Conservation (phyloP, 2,329 filamentous ascomycete species). For the Aureobasidium pullulans region DNA sequence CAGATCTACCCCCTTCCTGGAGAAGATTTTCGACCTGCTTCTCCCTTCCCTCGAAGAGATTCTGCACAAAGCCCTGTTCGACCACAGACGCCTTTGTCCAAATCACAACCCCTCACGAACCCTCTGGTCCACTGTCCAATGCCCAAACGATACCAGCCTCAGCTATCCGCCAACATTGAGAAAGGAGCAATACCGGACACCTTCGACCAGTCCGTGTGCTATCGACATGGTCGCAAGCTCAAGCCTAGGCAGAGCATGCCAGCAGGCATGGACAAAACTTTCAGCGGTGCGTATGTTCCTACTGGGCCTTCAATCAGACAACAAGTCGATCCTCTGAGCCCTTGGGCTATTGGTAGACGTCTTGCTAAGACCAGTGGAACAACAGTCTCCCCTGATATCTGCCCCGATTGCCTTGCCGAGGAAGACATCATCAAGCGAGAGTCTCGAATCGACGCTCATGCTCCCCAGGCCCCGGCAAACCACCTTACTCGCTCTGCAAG, state of each 20-base stretch:
- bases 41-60: conserved; percentile 14
- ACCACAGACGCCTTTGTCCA: background rate
- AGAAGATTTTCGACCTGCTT: background rate
- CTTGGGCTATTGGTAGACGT: conserved; percentile 19
- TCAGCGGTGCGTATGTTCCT: conserved; percentile 25
- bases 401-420: conserved; percentile 27
- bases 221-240: conserved; percentile 26
- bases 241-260: conserved; percentile 16
- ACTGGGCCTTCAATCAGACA: conserved; percentile 20
- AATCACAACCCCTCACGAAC: conserved; percentile 5
- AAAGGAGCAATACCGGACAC: background rate
- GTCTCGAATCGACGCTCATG: background rate
- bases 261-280: conserved; percentile 22
- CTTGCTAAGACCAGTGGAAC: conserved; percentile 18
- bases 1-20: background rate
- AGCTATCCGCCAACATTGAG: background rate
- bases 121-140: conserved; percentile 13
- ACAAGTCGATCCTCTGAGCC: conserved; percentile 26
- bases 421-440: conserved; percentile 22
- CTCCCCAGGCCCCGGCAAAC: background rate
- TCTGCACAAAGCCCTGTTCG: background rate
- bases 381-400: conserved; percentile 19
- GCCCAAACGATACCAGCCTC: conserved; percentile 11
- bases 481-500: background rate
- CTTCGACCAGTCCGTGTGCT: conserved; percentile 17